A percentile compares a stretch with the other conserved stretches of the same genome.
phyloP scores from a whole-genome alignment of 768 basidiomycete genomes.

The Cystofilobasidium capitatum region DNA sequence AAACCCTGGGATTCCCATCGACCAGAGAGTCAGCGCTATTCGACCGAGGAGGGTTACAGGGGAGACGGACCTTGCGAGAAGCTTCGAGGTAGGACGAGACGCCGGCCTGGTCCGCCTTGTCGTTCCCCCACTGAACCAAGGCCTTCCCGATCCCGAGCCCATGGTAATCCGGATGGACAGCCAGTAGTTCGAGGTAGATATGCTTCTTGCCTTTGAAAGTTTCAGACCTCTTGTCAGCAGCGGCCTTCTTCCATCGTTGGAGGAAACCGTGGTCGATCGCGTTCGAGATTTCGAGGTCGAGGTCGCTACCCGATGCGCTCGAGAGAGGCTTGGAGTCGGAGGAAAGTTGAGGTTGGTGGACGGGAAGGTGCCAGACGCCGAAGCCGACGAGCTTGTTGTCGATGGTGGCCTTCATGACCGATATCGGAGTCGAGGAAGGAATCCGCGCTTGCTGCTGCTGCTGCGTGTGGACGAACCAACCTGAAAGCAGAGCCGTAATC shows the following conservation, averaged over 20 bases:
- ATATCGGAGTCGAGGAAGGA: not conserved
- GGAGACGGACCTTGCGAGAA: not conserved
- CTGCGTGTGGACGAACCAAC: not conserved
- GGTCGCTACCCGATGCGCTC: not conserved
- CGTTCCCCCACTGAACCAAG: not conserved
- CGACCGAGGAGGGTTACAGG: not conserved
- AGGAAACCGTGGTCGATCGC: not conserved
- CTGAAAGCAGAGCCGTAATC: too few relatives aligned
- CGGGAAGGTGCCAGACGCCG: not conserved
- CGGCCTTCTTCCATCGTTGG: not conserved
- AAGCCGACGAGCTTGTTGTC: not conserved
- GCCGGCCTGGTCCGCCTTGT: not conserved
- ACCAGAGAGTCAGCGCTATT: not conserved
- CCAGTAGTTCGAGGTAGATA: slow-evolving; percentile 8
- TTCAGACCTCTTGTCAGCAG: not conserved
- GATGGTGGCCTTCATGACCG: not conserved
- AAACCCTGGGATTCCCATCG: not conserved
- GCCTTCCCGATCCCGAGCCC: not conserved
- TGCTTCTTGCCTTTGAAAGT: not conserved
- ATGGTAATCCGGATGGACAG: slow-evolving; percentile 3
- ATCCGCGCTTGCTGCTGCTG: not conserved
- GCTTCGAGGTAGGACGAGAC: not conserved
- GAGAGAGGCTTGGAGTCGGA: not conserved
- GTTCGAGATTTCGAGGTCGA: not conserved
- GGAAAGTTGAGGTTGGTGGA: not conserved